phyloP scores from a whole-genome alignment of 2,329 filamentous ascomycete species.

The Cladosporium sp. region DNA sequence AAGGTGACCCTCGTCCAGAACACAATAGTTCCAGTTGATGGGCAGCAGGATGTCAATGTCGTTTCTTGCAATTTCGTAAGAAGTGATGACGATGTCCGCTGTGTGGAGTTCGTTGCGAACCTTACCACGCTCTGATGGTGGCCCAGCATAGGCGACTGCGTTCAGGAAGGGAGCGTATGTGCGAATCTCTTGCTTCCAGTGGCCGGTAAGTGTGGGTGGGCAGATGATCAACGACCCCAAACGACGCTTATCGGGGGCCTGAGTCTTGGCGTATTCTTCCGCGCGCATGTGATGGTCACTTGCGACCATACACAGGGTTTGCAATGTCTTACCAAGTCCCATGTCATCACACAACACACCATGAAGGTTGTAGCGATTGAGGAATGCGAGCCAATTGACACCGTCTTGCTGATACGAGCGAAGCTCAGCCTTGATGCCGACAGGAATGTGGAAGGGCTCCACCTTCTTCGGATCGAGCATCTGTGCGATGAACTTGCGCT shows the following conservation, averaged over 20 bases:
- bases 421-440: conserved; percentile 93
- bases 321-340: conserved; percentile 95
- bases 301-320: conserved; percentile 95
- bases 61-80: conserved; percentile 96
- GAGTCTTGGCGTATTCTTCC: conserved; percentile 81
- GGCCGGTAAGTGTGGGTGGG: conserved; percentile 90
- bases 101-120: conserved; percentile 66
- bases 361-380: conserved; percentile 96
- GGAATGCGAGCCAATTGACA: conserved; percentile 97
- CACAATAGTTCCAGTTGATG: conserved; percentile 94
- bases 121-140: conserved; percentile 72
- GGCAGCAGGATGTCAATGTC: conserved; percentile 80
- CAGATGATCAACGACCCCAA: conserved; percentile 93
- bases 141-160: conserved; percentile 86
- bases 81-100: conserved; percentile 93
- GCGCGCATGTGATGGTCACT: conserved; percentile 93
- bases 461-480: conserved; percentile 97
- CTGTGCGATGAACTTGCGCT: conserved; percentile 94
- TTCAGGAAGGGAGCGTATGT: conserved; percentile 92
- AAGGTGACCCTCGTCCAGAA: conserved; percentile 93
- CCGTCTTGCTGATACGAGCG: conserved; percentile 98
- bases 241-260: conserved; percentile 69
- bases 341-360: conserved; percentile 99
- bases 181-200: conserved; percentile 98
- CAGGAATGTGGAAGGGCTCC: conserved; percentile 86